These are phyloP conservation scores for Podaxis sp. DNA, from an alignment of 768 basidiomycete genomes.

Conservation along the genomic window DNA sequence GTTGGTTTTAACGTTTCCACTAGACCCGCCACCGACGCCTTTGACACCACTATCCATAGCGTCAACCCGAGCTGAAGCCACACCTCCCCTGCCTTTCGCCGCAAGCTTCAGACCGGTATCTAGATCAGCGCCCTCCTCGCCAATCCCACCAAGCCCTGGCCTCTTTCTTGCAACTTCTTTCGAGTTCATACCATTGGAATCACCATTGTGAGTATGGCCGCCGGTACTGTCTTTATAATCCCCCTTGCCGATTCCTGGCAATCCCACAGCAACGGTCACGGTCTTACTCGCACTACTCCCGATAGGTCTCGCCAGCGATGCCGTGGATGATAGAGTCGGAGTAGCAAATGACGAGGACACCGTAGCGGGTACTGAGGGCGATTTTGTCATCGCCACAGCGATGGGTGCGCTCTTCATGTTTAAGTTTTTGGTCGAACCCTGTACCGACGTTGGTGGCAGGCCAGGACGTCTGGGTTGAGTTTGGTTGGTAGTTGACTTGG, in stretches of 20 bases:
- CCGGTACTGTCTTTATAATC: not conserved
- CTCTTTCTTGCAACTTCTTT: not conserved
- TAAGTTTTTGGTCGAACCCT: not conserved
- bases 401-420: conserved; percentile 34
- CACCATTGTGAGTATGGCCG: not conserved
- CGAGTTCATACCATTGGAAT: not conserved
- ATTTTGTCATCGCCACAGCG: conserved; percentile 39
- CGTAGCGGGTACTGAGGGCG: conserved; percentile 66
- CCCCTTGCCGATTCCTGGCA: conserved; percentile 3
- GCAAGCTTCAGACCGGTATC: not conserved
- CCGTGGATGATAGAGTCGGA: conserved; percentile 74
- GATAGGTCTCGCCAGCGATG: conserved; percentile 62
- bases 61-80: not conserved
- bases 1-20: conserved; percentile 10
- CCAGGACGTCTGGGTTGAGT: not conserved
- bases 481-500: not conserved
- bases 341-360: conserved; percentile 72
- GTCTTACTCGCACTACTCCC: conserved; percentile 7
- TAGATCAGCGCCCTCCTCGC: not conserved
- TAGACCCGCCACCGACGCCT: not conserved
- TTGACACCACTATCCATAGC: not conserved
- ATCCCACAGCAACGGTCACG: conserved; percentile 3
- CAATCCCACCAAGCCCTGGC: conserved; percentile 8
- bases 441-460: not conserved
- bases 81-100: not conserved